Base-by-base conservation (phyloP, 2,329 filamentous ascomycete genomes). In the Cladosporium sp. region DNA sequence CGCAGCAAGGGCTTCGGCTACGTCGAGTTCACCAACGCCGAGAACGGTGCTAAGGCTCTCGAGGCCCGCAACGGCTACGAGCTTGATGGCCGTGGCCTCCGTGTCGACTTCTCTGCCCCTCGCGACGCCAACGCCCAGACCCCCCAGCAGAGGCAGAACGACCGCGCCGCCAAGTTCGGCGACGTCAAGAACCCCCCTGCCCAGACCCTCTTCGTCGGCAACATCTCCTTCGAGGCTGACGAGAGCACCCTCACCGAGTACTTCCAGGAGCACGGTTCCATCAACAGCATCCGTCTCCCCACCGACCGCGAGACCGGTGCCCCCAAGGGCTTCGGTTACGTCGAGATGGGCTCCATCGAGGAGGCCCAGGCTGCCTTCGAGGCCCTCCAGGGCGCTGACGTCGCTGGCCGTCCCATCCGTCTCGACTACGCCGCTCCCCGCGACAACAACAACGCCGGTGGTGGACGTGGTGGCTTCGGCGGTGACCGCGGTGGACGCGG, bases 1-100 rank as follows among this genome's bases (percentile, higher is more conserved):
- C 90, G 92, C 76, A 94, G 93, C 80, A 93, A 93, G 82, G 93
- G 86, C 71, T 97, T 96, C 79, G 93, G 93, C 68, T 97, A 97
- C 78, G 91, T 97, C 74, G 93, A 97, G 83, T 97, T 93, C 80
- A 83, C 84, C 76, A 87, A 84, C 71, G 80, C 85, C 68, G 88
- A 86, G 67, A 85, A 87, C 77, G 91, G 90, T 65, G 85, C 86
- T 74, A 89, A 88, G 77, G 92, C 92, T 65, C 86, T 90, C 71
- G 87, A 89, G 74, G 88, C 86, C 74, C 93, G 91, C 88, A 87
- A 92, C 74, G 90, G 88, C 71, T 79, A 85, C 70, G 88, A 92
- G 74, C 81, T 96, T 60, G 91, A 93, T 73, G 88, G 88, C 68
- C 92, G 92, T 74, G 78, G 83, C 70, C 82, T 95, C 77, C 92